Conservation (phyloP, 441 rosid genomes). For the Jatropha podagrica region DNA sequence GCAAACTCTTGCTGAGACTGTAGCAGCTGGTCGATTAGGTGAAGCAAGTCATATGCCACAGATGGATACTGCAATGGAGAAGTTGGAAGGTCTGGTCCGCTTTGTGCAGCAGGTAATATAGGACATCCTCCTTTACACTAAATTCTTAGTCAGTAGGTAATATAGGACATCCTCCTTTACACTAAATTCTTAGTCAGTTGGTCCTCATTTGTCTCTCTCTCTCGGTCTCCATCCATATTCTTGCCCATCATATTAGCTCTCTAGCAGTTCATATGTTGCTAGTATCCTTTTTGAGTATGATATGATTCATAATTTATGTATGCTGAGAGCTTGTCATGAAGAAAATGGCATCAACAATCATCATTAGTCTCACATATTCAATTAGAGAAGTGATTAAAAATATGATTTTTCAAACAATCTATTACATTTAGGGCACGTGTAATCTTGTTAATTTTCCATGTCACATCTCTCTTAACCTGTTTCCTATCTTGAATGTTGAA, state of each 20-base stretch:
- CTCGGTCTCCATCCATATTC: not conserved
- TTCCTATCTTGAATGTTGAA: not conserved
- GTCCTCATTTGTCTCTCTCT: not conserved
- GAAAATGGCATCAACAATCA: not conserved
- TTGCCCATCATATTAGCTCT: not conserved
- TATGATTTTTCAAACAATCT: not conserved
- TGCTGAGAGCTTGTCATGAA: conserved; percentile 7
- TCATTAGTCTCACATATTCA: not conserved
- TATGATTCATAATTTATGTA: not conserved
- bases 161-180: conserved; percentile 14
- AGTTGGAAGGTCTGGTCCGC: conserved; percentile 65
- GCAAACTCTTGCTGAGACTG: conserved; percentile 57
- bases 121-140: conserved; percentile 14
- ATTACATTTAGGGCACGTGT: not conserved
- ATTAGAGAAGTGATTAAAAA: not conserved
- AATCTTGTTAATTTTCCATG: not conserved
- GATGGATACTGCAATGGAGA: conserved; percentile 67
- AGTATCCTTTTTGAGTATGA: not conserved
- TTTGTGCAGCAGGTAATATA: conserved; percentile 74
- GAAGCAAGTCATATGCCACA: conserved; percentile 58
- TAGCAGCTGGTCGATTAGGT: conserved; percentile 59
- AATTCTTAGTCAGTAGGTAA: conserved; percentile 5
- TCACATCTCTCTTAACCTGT: not conserved
- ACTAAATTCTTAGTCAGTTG: not conserved
- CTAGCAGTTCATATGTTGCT: not conserved